Base-by-base conservation (phyloP, 306 rosid species). In the Ammopiptanthus mongolicus region DNA sequence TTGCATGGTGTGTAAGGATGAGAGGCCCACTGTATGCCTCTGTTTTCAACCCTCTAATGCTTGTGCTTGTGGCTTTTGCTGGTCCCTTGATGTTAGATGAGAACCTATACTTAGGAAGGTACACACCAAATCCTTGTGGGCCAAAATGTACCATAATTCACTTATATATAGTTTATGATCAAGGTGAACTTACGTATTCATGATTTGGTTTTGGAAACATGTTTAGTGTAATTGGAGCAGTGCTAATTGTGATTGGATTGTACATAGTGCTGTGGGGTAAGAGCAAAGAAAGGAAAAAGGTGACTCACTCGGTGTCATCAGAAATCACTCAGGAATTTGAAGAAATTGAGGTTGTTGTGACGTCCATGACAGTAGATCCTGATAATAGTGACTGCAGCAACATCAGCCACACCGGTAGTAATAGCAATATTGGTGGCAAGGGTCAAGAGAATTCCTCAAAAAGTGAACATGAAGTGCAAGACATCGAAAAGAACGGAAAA, bases 241-340 rank as follows among this genome's bases (percentile, higher is more conserved):
- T 77, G 78, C 55, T 84, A 39, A 80, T 84, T 59, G 68, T 52
- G 75, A 8, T 56, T 37, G 87, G 87, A 9, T 68, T 84, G 70
- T 84, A 80, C 67, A 3, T 67, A 70, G 83, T 84, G 60, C n/a
- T 80, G 15, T 84, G 87, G 87, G 84, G 84, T 5, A 84, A 80
- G 66, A 60, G 84, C 48, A 80, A 76, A 61, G 87, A 84, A 69
- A 46, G 7, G 52, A 48, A 64, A 36, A 64, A 39, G 33, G 53
- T 15, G 33, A 41, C 41, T 65, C 59, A 70, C 65, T 21, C 58
- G 14, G 56, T n/a, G 9, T 13, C 77, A 28, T 31, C 71, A 5
- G 81, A 74, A 56, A 65, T 39, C 36, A 13, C 60, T 41, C 55
- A 15, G 7, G 44, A 60, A 53, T 11, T 57, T 1, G 18, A 62